Base-by-base conservation (phyloP, 2,329 filamentous ascomycete species). In the Phaeophleospora eucalypticola region DNA sequence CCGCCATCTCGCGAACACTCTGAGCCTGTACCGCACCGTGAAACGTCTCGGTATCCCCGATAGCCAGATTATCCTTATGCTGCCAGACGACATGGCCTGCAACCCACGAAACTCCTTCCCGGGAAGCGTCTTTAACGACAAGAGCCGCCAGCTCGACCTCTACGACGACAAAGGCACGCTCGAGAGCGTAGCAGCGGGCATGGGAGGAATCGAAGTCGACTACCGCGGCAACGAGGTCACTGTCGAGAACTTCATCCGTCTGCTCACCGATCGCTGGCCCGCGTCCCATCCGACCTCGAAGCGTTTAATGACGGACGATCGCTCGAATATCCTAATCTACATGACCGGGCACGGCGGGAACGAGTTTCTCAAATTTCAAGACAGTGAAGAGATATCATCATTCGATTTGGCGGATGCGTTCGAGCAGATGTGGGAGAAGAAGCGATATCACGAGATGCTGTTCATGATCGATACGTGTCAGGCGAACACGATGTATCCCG, bases 401-500 rank as follows among this genome's bases (percentile, higher is more conserved):
- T 96, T 94, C 67, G 93, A 98, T 71, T 74, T 98, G 47, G 93
- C 94, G 4, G 89, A 98, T 68, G 93, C 93, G 0, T 97, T 98
- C 67, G 89, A 94, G 70, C 91, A 98, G 75, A 98, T 98, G 93
- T 96, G 90, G 87, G 93, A 98, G 78, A 98, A 98, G 82, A 94
- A 94, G 74, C 84, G 93, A 75, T 98, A 97, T 70, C 88, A 97
- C 67, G 93, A 98, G 70, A 83, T 98, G 58, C 81, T 98, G 48
- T 98, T 98, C 76, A 98, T 98, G 93, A 98, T 98, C 70, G 93
- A 98, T 68, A 98, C 93, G 0, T 98, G 93, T 73, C 93, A 98
- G 72, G 93, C 93, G 45, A 98, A 98, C 68, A 98, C 93, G 24
- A 96, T 98, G 89, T 98, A 95, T 73, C 91, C 84, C 65, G 91